Evolutionary conservation across 139 green algal species (phyloP).

Genomic region (Tetradesmus lagerheimii): DNA sequence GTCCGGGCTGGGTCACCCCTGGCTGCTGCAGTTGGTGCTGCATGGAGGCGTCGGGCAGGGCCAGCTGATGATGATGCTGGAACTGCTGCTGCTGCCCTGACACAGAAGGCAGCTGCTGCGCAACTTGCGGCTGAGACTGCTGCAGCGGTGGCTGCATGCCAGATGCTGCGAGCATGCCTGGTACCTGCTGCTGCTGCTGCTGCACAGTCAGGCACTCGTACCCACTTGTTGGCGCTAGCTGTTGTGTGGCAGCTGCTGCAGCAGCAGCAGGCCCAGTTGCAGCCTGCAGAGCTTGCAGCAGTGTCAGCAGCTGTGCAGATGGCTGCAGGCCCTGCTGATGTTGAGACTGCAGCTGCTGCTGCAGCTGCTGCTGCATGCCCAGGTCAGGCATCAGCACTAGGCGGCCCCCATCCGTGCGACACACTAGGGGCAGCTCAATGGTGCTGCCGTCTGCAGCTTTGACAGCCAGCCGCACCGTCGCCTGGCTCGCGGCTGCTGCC

Average conservation of each 20-base stretch:
- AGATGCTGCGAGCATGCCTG: not conserved
- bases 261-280: not conserved
- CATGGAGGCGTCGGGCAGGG: not conserved
- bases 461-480: not conserved
- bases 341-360: not conserved
- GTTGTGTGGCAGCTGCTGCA: not conserved
- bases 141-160: not conserved
- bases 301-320: not conserved
- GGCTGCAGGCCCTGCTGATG: constrained; percentile 1
- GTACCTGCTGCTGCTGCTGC: not conserved
- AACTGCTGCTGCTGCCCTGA: not conserved
- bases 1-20: not conserved
- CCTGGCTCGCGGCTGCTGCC: not conserved
- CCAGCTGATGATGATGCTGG: not conserved
- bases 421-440: constrained; percentile 15
- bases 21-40: not conserved
- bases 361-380: not conserved
- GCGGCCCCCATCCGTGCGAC: not conserved
- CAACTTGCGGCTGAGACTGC: not conserved
- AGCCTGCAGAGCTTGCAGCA: not conserved
- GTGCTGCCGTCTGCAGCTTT: constrained; percentile 13
- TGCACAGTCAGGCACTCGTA: not conserved
- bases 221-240: not conserved
- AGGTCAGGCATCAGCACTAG: constrained; percentile 12
- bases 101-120: not conserved